These are phyloP conservation scores for Melampsora occidentalis DNA, from an alignment of 1,284 basidiomycete genomes.

Conservation along the genomic window DNA sequence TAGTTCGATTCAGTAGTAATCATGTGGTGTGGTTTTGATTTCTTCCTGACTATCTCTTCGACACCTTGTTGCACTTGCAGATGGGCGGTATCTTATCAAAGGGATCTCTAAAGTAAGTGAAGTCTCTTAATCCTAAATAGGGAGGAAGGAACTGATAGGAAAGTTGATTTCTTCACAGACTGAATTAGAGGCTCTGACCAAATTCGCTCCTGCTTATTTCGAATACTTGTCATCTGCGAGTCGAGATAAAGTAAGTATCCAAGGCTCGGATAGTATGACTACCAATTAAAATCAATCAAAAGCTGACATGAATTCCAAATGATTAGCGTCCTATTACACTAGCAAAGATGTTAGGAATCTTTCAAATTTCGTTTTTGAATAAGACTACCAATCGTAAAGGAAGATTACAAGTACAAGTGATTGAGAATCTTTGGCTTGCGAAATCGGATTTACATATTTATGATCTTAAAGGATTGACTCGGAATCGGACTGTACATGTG, in stretches of 20 bases:
- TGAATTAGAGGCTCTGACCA: conserved; percentile 92
- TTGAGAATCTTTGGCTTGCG: conserved; percentile 71
- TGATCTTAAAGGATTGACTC: conserved; percentile 87
- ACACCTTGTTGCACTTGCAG: conserved; percentile 55
- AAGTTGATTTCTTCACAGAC: conserved; percentile 1
- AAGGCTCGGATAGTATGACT: neutral
- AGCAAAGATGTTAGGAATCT: conserved; percentile 96
- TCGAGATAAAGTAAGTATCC: conserved; percentile 32
- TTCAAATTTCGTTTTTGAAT: conserved; percentile 89
- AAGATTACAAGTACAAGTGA: conserved; percentile 91
- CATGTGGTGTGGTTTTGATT: neutral
- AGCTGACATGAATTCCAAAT: neutral
- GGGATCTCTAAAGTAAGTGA: conserved; percentile 74
- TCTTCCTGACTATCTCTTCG: neutral
- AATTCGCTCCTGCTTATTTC: conserved; percentile 96
- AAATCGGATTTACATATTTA: conserved; percentile 56
- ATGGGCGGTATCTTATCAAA: conserved; percentile 97
- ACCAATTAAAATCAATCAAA: neutral
- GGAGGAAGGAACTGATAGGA: neutral
- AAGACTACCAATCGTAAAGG: conserved; percentile 72
- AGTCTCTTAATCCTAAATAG: neutral
- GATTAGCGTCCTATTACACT: conserved; percentile 81
- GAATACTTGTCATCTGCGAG: conserved; percentile 74
- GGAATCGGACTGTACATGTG: conserved; percentile 84
- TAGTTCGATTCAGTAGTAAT: conserved; percentile 13